Percentiles rank a stretch among this genome's conserved stretches.
Conservation (phyloP, 1,139 yeast species). For the Zygosaccharomyces sapae region DNA sequence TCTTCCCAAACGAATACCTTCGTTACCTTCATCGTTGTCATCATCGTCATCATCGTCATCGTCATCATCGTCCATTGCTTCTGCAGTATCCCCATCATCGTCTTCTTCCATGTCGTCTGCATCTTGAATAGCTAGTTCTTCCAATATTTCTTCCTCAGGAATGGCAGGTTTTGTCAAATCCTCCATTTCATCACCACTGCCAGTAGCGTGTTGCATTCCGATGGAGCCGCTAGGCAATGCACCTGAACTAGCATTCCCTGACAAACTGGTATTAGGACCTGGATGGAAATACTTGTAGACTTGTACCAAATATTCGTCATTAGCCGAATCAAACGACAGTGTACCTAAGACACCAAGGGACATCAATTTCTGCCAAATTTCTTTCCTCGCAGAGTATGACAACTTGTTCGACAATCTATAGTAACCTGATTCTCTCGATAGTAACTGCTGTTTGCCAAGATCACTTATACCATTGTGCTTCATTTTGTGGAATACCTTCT, state of each 20-base stretch:
- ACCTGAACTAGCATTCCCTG: slow-evolving; percentile 1
- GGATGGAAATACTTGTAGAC: slow-evolving; percentile 34
- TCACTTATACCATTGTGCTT: slow-evolving; percentile 14
- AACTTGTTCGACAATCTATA: slow-evolving; percentile 13
- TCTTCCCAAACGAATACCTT: slow-evolving; percentile 3
- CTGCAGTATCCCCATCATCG: slow-evolving; percentile 16
- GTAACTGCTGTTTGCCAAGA: slow-evolving; percentile 4
- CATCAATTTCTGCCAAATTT: slow-evolving; percentile 34
- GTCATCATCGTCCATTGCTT: slow-evolving; percentile 19
- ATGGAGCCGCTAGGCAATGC: slow-evolving; percentile 5
- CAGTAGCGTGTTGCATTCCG: slow-evolving; percentile 2
- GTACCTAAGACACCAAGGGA: slow-evolving; percentile 35
- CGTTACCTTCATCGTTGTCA: slow-evolving; percentile 4
- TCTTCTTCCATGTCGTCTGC: slow-evolving; percentile 17
- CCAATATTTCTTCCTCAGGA: slow-evolving; percentile 1
- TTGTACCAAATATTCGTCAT: slow-evolving; percentile 34
- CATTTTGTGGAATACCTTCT: slow-evolving; percentile 28
- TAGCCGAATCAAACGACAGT: slow-evolving; percentile 29
- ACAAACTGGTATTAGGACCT: slow-evolving; percentile 14
- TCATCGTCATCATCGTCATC: slow-evolving; percentile 14
- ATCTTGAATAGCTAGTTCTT: slow-evolving; percentile 5
- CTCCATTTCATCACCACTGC: slow-evolving; percentile 10
- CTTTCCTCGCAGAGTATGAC: slow-evolving; percentile 25
- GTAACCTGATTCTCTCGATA: slow-evolving; percentile 1
- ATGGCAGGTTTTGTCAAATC: slow-evolving; percentile 5